Base-by-base conservation (phyloP, 768 basidiomycete species). In the Leccinum rimulosum region DNA sequence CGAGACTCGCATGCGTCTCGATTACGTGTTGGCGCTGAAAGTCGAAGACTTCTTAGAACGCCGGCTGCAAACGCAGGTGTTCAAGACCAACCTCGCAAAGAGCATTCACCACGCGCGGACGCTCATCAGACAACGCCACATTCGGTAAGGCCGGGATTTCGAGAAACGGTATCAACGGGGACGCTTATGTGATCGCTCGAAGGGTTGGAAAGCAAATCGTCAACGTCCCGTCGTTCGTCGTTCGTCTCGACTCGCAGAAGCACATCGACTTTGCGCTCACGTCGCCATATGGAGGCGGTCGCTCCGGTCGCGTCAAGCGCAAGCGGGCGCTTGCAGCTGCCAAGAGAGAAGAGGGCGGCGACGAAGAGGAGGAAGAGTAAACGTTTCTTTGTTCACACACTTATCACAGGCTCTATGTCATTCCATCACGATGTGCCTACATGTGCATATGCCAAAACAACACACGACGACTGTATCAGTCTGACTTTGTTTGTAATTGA, bases 11-110 rank as follows among this genome's bases (percentile, higher is more conserved):
- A 98, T 99, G 97, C 88, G 96, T 77, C 92, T 99, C 79, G 97
- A 99, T 90, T 99, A 99, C 88, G 97, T 98, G 82, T 82, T 99
- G 77, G 97, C 96, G 55, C 82, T 98, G 69, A 98, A 98, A 83
- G 87, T 98, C 69, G 97, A 99, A 78, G 97, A 99, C 80, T 99
- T 99, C 89, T 90, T 99, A 89, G 97, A 99, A 84, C 85, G 97
- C 70, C 82, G 97, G 69, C 80, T 99, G 73, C 97, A 99, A 80
- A 99, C 97, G 43, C 97, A 98, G 82, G 97, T 99, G 70, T 99
- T 98, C 91, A 98, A 98, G 86, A 87, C 84, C 67, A 95, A 95
- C 66, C 84, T 99, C 64, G 97, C 97, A 59, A 98, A 98, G 87
- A 88, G 85, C 70, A 97, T 99, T 68, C 97, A 99, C 78, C 97